Evolutionary conservation across 495 filamentous ascomycete species (phyloP), one percentile per base, ranked within the genome.

Genomic region (Talaromyces stipitatus): DNA sequence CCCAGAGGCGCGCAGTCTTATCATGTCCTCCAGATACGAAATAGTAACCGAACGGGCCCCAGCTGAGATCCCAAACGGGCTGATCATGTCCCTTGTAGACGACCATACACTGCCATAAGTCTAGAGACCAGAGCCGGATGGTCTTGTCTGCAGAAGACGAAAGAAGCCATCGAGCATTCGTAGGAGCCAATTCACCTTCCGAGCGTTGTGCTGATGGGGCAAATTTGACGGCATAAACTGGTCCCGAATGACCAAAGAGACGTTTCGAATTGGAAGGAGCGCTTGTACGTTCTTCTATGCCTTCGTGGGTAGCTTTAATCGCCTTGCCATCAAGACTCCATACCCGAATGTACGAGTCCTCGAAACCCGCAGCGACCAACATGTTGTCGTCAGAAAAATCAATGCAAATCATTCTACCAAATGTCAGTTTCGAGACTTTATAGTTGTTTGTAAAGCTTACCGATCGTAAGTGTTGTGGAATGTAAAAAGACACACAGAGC

Each of bases 41-140:
- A 72, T 97, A 98, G 67, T 96, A 91, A 3, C 95, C 94, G 56
- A 88, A 91, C 0, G 95, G 95, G n/a, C 88, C 86, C 86, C 91
- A 98, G 16, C 82, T 79, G 4, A 96, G 76, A 58, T 92, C 88
- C 82, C 89, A 94, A 14, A 97, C 85, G 0, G 92, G 91, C 12
- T 85, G 86, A 58, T 94, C 86, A 60, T 97, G 92, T 16, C 87
- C 88, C 68, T 90, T 95, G 74, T 97, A 98, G 12, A 94, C 83
- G 46, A 95, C 92, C 59, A 97, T 80, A 61, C 88, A 94, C 32
- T 88, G 78, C 87, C 89, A 98, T 2, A 84, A 76, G 51, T 97
- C 92, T 3, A 97, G 76, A 26, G 89, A 95, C 94, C 94, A 98
- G 14, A 98, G 80, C 24, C 95, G 85, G 58, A 96, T 77, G 10